Percentiles rank a stretch among this genome's conserved stretches.
Evolutionary conservation across 208 protist genomes (phyloP).

Genomic region (Trypanosoma cruzi): DNA sequence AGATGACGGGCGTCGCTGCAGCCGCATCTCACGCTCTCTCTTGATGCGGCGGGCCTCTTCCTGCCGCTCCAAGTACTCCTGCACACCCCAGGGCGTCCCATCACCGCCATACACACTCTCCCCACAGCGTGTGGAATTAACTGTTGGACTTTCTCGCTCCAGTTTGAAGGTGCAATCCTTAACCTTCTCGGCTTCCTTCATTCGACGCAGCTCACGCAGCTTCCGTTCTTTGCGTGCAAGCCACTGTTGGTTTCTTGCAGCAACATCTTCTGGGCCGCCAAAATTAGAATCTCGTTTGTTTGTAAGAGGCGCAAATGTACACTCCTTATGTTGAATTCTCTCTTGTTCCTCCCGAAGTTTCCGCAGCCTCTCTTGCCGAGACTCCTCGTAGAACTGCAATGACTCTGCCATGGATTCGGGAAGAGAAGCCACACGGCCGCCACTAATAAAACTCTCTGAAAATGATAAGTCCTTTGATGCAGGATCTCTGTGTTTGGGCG

Average conservation of each 20-base stretch:
- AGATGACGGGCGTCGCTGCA: conserved; percentile 1
- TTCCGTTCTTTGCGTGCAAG: conserved; percentile 41
- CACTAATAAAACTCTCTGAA: conserved; percentile 1
- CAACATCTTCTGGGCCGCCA: conserved; percentile 29
- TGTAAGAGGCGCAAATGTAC: conserved; percentile 54
- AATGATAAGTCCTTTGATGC: not conserved
- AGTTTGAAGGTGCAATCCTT: conserved; percentile 40
- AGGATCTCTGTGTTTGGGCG: conserved; percentile 3
- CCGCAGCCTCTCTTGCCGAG: conserved; percentile 40
- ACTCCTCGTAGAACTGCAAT: conserved; percentile 46
- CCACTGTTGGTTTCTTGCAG: conserved; percentile 41
- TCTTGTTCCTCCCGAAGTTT: conserved; percentile 40
- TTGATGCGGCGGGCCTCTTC: conserved; percentile 28
- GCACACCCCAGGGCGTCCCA: conserved; percentile 34
- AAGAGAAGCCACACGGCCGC: conserved; percentile 25
- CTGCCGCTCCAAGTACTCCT: conserved; percentile 48
- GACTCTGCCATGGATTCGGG: conserved; percentile 34
- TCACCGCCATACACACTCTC: conserved; percentile 30
- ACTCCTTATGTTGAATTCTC: conserved; percentile 40
- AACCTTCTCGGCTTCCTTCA: conserved; percentile 22
- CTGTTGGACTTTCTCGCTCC: not conserved
- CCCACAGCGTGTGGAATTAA: not conserved
- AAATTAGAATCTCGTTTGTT: conserved; percentile 18
- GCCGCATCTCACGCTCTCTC: conserved; percentile 20
- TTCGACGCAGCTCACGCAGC: conserved; percentile 37